Evolutionary conservation across 2,329 filamentous ascomycete genomes (phyloP), one percentile per base, ranked within the genome.

Genomic region (Gliomastix tumulicola): DNA sequence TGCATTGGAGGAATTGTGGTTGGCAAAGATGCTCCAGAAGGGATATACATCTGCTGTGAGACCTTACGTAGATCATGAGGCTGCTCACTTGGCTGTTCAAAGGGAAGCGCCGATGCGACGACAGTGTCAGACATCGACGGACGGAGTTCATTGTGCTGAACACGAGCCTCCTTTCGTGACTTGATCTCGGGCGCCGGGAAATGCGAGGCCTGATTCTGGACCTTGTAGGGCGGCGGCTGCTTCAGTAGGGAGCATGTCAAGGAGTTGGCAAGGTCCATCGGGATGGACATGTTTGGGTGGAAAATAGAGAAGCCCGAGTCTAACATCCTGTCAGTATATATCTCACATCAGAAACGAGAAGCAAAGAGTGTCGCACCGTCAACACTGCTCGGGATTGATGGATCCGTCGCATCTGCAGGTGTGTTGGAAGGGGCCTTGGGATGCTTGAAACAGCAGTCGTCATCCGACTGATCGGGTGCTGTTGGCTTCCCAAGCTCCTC

Each of bases 171-270:
- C 37, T 71, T 72, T 25, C 63, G 58, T 6, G 66, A 66, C 34
- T 57, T 64, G 16, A 67, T 40, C 37, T 69, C 62, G 8, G 50
- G 44, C 6, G 59, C 51, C 3, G 62, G 57, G 1, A 52, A 41
- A 4, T 46, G 40, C 30, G 54, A 49, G n/a, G 44, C 48, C 13
- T 55, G 44, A 9, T 53, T 46, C 12, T 56, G 56, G 5, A 55
- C 40, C 4, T 61, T 55, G 4, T 64, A 47, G 0, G 64, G 58
- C 21, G 60, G 50, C 17, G 68, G 63, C 36, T 73, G 69, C 34
- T 68, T 70, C 20, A 74, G 54, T 27, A 74, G 49, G 1, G 69
- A 71, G 37, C 65, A 59, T 0, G 66, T 66, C 35, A 73, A 51
- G n/a, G 63, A 59, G 6, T 57, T 56, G 6, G 64, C 59, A 5